A percentile compares a stretch with the other conserved stretches of the same genome.
Evolutionary conservation across 768 basidiomycete species (phyloP).

Genomic region (Clavaria fumosa): DNA sequence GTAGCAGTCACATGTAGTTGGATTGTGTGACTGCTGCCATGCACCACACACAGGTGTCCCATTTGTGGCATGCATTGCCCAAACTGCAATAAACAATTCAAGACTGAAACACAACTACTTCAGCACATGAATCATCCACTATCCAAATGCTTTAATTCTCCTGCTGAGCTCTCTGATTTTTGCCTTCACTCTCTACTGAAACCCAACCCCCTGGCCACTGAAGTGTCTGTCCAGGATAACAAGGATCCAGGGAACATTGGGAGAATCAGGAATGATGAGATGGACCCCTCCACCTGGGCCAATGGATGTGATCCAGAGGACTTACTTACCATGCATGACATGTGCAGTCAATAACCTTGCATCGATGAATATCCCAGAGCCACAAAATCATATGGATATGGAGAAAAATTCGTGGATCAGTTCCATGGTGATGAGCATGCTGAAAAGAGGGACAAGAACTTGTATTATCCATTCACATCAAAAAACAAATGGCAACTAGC

Average conservation of each 20-base stretch:
- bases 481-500: constrained; percentile 20
- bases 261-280: no score
- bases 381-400: constrained; percentile 9
- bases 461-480: constrained; percentile 20
- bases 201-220: background rate
- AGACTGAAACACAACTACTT: background rate
- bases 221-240: background rate
- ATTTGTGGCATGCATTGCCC: no score
- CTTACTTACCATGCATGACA: background rate
- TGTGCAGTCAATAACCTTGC: background rate
- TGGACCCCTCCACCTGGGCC: background rate
- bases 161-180: background rate
- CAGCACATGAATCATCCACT: constrained; percentile 1
- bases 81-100: constrained; percentile 1
- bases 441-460: constrained; percentile 10
- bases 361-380: constrained; percentile 5
- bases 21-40: no score
- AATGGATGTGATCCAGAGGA: background rate
- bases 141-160: background rate
- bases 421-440: constrained; percentile 16
- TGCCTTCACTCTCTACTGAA: no score
- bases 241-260: no score
- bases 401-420: constrained; percentile 14
- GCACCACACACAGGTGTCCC: no score
- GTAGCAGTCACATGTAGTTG: no score